phyloP scores from a whole-genome alignment of 2,329 filamentous ascomycete genomes.

The Fusarium humuli region DNA sequence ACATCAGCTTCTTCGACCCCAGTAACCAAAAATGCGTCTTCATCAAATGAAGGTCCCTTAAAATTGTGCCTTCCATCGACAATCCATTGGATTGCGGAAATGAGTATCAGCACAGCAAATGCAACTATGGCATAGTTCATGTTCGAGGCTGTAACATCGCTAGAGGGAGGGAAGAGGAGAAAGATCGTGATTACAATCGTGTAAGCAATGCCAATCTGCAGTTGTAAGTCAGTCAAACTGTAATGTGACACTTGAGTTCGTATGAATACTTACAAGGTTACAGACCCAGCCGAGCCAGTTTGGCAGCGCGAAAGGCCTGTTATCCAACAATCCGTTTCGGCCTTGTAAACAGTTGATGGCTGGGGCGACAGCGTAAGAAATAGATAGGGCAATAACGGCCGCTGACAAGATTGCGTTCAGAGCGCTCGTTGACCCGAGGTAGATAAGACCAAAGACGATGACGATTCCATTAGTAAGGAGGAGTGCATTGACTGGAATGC shows the following conservation, averaged over 20 bases:
- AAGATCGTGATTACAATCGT: constrained; percentile 75
- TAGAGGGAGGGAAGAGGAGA: constrained; percentile 78
- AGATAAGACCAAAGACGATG: constrained; percentile 76
- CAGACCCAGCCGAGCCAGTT: constrained; percentile 52
- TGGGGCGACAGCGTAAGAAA: constrained; percentile 81
- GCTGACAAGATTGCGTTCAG: constrained; percentile 79
- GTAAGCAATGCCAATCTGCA: constrained; percentile 67
- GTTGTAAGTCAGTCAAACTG: not conserved
- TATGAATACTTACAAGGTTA: constrained; percentile 34
- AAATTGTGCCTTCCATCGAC: constrained; percentile 60
- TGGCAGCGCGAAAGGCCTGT: constrained; percentile 53
- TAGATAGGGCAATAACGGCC: constrained; percentile 76
- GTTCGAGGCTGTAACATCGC: constrained; percentile 64
- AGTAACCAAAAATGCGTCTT: not conserved
- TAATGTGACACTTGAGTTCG: not conserved
- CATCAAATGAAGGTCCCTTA: constrained; percentile 19
- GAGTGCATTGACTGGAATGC: constrained; percentile 75
- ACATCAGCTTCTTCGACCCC: not conserved
- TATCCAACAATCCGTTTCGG: constrained; percentile 73
- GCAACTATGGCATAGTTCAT: constrained; percentile 71
- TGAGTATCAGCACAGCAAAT: constrained; percentile 60
- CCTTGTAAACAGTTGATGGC: constrained; percentile 70
- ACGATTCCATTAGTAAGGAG: constrained; percentile 70
- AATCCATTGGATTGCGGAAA: constrained; percentile 58
- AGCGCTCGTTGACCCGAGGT: constrained; percentile 71